Evolutionary conservation across 257 asterid species (phyloP).

Genomic region (Nicotiana paniculata): DNA sequence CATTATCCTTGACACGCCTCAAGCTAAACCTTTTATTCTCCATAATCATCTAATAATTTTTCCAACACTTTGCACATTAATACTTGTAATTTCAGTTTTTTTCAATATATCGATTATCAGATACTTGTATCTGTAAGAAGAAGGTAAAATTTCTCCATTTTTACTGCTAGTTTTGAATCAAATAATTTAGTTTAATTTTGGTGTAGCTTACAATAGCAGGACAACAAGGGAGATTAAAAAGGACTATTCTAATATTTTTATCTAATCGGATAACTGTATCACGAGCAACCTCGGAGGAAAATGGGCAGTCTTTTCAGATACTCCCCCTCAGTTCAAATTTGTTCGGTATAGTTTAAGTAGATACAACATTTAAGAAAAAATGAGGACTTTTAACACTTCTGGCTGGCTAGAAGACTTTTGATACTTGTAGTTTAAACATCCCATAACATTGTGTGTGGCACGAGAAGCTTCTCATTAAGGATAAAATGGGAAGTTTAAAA

Average conservation of each 20-base stretch:
- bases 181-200: background rate
- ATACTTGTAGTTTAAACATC: too few species aligned
- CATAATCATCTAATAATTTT: too few species aligned
- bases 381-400: too few species aligned
- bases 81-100: background rate
- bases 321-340: too few species aligned
- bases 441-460: too few species aligned
- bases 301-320: background rate
- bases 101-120: background rate
- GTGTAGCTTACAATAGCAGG: background rate
- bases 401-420: too few species aligned
- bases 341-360: too few species aligned
- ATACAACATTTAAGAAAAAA: too few species aligned
- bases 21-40: too few species aligned
- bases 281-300: background rate
- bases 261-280: background rate
- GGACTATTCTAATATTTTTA: background rate
- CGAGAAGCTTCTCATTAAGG: too few species aligned
- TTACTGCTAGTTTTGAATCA: background rate
- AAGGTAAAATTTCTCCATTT: background rate
- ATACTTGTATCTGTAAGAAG: background rate
- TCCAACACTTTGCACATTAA: background rate
- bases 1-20: too few species aligned
- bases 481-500: too few species aligned
- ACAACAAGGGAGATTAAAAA: background rate